Evolutionary conservation across 345 rosid species (phyloP), one percentile per base, ranked within the genome.

Genomic region (Clausena lansium): DNA sequence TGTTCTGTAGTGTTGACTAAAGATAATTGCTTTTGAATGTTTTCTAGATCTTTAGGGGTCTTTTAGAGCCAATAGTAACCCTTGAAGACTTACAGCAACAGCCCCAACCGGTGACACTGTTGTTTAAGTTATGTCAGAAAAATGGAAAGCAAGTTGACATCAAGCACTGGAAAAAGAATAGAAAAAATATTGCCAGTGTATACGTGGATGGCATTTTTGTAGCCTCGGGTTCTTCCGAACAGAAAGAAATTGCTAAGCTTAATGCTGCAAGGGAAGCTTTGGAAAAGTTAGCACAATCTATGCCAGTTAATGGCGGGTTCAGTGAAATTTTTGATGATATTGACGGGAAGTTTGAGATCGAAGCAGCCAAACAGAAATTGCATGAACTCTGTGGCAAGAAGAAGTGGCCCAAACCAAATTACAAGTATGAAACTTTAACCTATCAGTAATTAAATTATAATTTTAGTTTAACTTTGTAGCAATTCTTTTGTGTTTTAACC

Each of bases 21-120:
- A 32, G 20, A 32, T 19, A 45, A 58, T 68, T 35, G 3, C 41
- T 32, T 75, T 39, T n/a, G 27, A 36, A 22, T 70, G 47, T 75
- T 11, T 63, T 82, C 62, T 77, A 95, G 98, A 87, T 93, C 72
- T 78, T 89, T 76, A 85, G 91, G 73, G 88, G 85, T 67, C 79
- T 93, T 11, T 76, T 95, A 82, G 94, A 95, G 87, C 98, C 98
- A 0, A 84, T 93, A 52, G 68, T 88, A 65, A 92, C 90, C 4
- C 77, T 77, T 0, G 89, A 87, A 24, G 92, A 86, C 60, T 41
- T 95, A 86, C 82, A 81, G 83, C 76, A 60, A 32, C 86, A 89
- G 38, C 98, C 98, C 10, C 97, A 94, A 64, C 98, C 98, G 0
- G 88, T 95, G 50, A 82, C 92, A 1, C 32, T 76, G 82, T 83